Percentiles rank a stretch among this genome's conserved stretches.
Evolutionary conservation across 2,329 filamentous ascomycete species (phyloP).

Genomic region (Periglandula ipomoeae): DNA sequence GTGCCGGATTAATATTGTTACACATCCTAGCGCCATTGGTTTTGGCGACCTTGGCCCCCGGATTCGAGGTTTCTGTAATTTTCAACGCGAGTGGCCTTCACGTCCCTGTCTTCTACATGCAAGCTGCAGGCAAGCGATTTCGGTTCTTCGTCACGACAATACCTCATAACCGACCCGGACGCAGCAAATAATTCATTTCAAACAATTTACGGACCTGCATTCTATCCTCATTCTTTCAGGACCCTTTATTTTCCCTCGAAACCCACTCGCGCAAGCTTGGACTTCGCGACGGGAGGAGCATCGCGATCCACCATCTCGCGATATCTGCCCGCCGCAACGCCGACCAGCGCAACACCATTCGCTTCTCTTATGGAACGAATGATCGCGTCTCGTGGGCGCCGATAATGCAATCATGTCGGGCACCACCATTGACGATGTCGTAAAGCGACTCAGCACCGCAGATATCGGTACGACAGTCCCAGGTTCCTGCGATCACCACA

Average conservation of each 20-base stretch:
- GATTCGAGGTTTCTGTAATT: conserved; percentile 28
- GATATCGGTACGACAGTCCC: conserved; percentile 40
- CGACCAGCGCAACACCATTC: conserved; percentile 12
- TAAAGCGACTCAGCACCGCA: conserved; percentile 47
- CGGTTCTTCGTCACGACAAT: conserved; percentile 1
- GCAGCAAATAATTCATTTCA: conserved; percentile 5
- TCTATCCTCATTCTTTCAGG: background rate
- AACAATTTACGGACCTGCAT: background rate
- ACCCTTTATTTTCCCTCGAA: background rate
- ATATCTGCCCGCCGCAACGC: conserved; percentile 9
- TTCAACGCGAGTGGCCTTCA: conserved; percentile 24
- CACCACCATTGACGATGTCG: conserved; percentile 52
- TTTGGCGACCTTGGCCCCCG: conserved; percentile 32
- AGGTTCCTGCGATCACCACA: background rate
- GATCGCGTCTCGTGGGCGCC: conserved; percentile 26
- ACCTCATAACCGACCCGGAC: background rate
- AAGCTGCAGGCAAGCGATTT: conserved; percentile 10
- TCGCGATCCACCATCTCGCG: conserved; percentile 13
- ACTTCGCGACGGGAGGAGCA: conserved; percentile 9
- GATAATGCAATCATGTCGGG: conserved; percentile 51
- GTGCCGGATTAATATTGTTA: conserved; percentile 26
- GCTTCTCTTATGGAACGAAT: conserved; percentile 26
- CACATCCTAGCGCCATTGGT: conserved; percentile 30
- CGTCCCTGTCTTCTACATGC: conserved; percentile 2
- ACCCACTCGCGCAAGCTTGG: conserved; percentile 7